Conservation (phyloP, 345 rosid species). For the Rhodamnia argentea region DNA sequence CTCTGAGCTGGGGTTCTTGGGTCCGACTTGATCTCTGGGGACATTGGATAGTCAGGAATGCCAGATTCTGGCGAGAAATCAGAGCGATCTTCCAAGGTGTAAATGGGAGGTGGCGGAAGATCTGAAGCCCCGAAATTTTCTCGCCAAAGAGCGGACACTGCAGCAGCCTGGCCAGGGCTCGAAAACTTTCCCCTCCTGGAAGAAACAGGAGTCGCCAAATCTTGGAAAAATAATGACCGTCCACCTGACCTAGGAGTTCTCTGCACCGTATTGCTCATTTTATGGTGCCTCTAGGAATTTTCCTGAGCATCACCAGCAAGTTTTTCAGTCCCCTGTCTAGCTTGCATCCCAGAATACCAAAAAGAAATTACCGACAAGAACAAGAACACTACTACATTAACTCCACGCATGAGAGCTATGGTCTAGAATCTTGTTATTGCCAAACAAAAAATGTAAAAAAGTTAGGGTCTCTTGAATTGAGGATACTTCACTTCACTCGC, state of each 20-base stretch:
- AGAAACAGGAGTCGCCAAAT: constrained; percentile 80
- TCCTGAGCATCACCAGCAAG: not conserved
- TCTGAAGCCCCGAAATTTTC: constrained; percentile 77
- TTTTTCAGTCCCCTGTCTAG: not conserved
- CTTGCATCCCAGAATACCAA: not conserved
- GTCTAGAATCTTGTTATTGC: not conserved
- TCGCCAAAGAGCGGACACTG: constrained; percentile 96
- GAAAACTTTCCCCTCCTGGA: constrained; percentile 72
- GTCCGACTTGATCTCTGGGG: constrained; percentile 63
- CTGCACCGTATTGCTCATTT: constrained; percentile 49
- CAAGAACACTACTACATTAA: not conserved
- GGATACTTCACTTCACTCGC: not conserved
- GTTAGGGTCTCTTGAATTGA: not conserved
- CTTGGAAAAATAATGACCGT: constrained; percentile 73
- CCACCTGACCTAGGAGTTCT: constrained; percentile 85
- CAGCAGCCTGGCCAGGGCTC: constrained; percentile 77
- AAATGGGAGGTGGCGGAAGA: constrained; percentile 96
- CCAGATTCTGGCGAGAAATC: constrained; percentile 93
- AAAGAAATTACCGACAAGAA: not conserved
- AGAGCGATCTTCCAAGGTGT: constrained; percentile 75
- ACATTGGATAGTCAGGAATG: constrained; percentile 55
- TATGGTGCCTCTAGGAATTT: not conserved
- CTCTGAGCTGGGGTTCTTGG: constrained; percentile 40
- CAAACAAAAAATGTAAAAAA: not conserved
- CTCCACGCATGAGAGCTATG: not conserved